Conservation (phyloP, 805 yeast species). For the Candida ponderosae region DNA sequence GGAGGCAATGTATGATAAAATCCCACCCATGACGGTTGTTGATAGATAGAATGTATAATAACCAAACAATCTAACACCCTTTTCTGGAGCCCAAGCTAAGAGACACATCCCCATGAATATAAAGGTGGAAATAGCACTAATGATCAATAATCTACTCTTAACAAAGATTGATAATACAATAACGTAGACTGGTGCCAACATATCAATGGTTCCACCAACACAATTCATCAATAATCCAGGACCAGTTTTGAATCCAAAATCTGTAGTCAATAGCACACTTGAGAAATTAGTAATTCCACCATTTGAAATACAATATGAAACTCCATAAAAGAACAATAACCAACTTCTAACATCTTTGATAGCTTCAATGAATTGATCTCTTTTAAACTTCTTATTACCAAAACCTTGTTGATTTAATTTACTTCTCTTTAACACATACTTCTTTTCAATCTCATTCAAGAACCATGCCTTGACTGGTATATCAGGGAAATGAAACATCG, state of each 20-base stretch:
- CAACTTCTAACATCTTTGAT: conserved; percentile 32
- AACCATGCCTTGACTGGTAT: conserved; percentile 33
- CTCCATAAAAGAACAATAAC: conserved; percentile 24
- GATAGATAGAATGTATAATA: conserved; percentile 24
- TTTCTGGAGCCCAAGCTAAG: neutral
- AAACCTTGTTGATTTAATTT: conserved; percentile 38
- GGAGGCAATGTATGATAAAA: conserved; percentile 27
- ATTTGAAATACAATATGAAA: conserved; percentile 27
- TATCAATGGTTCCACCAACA: conserved; percentile 29
- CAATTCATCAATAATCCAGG: neutral
- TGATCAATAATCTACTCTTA: conserved; percentile 11
- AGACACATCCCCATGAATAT: neutral
- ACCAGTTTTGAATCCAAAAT: neutral
- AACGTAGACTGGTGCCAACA: conserved; percentile 1
- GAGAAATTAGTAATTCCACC: conserved; percentile 41
- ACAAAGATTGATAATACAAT: conserved; percentile 5
- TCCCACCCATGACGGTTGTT: conserved; percentile 24
- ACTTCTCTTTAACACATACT: conserved; percentile 32
- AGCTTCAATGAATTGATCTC: conserved; percentile 36
- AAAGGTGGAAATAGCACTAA: neutral
- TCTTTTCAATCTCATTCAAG: conserved; percentile 29
- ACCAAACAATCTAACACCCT: conserved; percentile 1
- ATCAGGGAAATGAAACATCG: conserved; percentile 37
- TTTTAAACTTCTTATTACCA: conserved; percentile 36
- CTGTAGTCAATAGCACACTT: conserved; percentile 9